phyloP scores from a whole-genome alignment of 2,329 filamentous ascomycete species.

The Aquanectria penicillioides region DNA sequence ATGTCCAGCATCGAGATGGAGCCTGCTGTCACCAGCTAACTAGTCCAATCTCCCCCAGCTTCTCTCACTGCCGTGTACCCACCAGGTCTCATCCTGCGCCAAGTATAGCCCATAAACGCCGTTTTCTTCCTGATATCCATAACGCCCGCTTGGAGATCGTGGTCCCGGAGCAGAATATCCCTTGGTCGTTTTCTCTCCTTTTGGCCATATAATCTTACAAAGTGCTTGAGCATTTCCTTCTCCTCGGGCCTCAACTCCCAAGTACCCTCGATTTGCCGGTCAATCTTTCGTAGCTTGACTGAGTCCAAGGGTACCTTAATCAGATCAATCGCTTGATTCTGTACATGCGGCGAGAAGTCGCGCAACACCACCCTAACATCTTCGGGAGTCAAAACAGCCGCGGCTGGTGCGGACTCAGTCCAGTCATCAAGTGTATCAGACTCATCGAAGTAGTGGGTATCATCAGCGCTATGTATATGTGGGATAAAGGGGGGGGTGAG shows the following conservation, averaged over 20 bases:
- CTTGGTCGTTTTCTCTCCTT: constrained; percentile 82
- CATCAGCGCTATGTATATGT: constrained; percentile 71
- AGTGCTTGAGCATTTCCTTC: constrained; percentile 58
- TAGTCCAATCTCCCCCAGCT: constrained; percentile 1
- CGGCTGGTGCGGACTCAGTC: constrained; percentile 58
- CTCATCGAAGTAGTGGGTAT: constrained; percentile 92
- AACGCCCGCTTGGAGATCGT: constrained; percentile 70
- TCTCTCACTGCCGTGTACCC: constrained; percentile 39
- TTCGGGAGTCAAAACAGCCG: constrained; percentile 40
- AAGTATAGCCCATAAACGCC: constrained; percentile 92
- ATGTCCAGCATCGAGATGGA: background rate
- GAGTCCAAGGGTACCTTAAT: constrained; percentile 61
- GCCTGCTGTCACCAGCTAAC: background rate
- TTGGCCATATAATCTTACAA: constrained; percentile 61
- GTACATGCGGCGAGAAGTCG: constrained; percentile 53
- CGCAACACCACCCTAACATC: constrained; percentile 48
- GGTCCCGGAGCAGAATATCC: constrained; percentile 86
- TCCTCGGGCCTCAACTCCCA: constrained; percentile 48
- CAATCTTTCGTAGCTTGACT: constrained; percentile 58
- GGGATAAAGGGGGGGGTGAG: constrained; percentile 83
- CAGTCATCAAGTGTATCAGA: constrained; percentile 77
- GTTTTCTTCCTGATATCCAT: constrained; percentile 82
- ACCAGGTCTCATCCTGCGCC: constrained; percentile 63
- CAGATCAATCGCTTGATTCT: constrained; percentile 56
- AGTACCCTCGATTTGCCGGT: constrained; percentile 58